Conservation (phyloP, 2,329 filamentous ascomycete species). For the Phaeoacremonium minimum region DNA sequence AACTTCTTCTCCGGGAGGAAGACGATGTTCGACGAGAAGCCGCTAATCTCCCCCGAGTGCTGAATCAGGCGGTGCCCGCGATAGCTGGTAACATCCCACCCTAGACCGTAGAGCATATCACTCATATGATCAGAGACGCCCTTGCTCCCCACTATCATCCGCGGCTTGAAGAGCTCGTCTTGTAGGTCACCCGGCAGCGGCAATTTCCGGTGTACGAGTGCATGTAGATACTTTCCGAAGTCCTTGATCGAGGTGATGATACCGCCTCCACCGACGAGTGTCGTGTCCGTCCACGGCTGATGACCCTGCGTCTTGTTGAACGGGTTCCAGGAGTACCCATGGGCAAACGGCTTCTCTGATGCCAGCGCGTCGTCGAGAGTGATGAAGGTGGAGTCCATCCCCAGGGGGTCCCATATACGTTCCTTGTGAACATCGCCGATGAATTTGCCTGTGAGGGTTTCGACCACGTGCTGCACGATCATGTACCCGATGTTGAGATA, state of each 20-base stretch:
- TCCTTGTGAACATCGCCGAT: constrained; percentile 33
- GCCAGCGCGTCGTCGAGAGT: constrained; percentile 22
- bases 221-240: constrained; percentile 46
- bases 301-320: constrained; percentile 12
- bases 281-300: constrained; percentile 20
- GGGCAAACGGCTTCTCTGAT: constrained; percentile 26
- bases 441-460: constrained; percentile 30
- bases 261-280: constrained; percentile 35
- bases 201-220: constrained; percentile 32
- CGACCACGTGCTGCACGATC: constrained; percentile 37
- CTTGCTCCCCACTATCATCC: constrained; percentile 18
- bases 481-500: constrained; percentile 52
- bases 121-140: constrained; percentile 20
- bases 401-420: constrained; percentile 36
- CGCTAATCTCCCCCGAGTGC: constrained; percentile 38
- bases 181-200: constrained; percentile 27
- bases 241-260: constrained; percentile 42
- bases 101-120: constrained; percentile 31
- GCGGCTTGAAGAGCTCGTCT: constrained; percentile 24
- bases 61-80: constrained; percentile 33
- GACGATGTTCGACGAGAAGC: constrained; percentile 35
- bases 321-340: constrained; percentile 35
- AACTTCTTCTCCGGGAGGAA: constrained; percentile 39
- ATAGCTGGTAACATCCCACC: constrained; percentile 32
- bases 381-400: constrained; percentile 35